A percentile compares a stretch with the other conserved stretches of the same genome.
Evolutionary conservation across 768 basidiomycete genomes (phyloP).

Genomic region (Rhizopogon salebrosus): DNA sequence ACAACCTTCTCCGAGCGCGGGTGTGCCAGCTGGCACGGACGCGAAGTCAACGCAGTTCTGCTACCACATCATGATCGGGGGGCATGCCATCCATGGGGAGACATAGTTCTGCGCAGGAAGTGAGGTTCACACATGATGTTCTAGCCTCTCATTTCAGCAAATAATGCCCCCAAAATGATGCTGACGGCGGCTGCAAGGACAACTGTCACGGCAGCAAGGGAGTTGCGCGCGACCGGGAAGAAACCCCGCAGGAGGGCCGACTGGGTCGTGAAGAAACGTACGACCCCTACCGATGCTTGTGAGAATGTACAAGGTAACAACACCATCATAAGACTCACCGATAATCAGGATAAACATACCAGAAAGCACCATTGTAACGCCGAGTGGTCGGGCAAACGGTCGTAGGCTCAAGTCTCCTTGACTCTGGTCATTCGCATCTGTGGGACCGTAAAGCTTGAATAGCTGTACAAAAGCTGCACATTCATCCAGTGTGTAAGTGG

Average conservation of each 20-base stretch:
- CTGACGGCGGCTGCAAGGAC: slow-evolving; percentile 35
- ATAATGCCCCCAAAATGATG: slow-evolving; percentile 37
- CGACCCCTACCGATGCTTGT: slow-evolving; percentile 32
- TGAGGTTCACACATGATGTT: neutral
- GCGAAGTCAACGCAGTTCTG: no score
- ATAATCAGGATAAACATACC: slow-evolving; percentile 43
- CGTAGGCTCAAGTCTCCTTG: slow-evolving; percentile 5
- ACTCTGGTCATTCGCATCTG: slow-evolving; percentile 4
- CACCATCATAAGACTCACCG: slow-evolving; percentile 30
- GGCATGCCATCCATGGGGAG: neutral
- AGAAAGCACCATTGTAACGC: slow-evolving; percentile 41
- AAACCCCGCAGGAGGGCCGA: slow-evolving; percentile 41
- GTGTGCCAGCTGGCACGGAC: no score
- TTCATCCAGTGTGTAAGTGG: neutral
- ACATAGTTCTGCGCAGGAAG: neutral
- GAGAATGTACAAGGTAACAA: neutral
- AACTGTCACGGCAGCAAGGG: slow-evolving; percentile 36
- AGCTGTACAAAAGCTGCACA: slow-evolving; percentile 49
- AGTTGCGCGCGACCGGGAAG: slow-evolving; percentile 47
- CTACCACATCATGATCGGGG: neutral
- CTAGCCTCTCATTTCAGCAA: slow-evolving; percentile 21
- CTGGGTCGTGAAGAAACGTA: slow-evolving; percentile 51
- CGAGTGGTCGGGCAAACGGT: slow-evolving; percentile 44
- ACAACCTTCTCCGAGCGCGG: no score
- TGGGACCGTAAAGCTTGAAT: slow-evolving; percentile 35